phyloP scores from a whole-genome alignment of 2,329 filamentous ascomycete genomes.

The Beauveria sp. region DNA sequence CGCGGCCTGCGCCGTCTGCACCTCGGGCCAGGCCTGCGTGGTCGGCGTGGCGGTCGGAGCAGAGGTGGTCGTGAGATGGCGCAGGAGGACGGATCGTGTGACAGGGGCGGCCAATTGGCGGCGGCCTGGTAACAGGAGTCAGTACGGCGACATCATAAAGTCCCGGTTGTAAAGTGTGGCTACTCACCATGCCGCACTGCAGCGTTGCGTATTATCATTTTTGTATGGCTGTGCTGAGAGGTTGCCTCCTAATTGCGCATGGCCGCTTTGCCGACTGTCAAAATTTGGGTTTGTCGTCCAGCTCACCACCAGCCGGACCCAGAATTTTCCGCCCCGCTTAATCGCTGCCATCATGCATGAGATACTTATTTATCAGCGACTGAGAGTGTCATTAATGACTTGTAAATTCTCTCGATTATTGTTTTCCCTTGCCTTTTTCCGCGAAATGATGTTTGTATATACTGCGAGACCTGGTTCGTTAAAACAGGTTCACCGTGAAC shows the following conservation, averaged over 20 bases:
- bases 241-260: not conserved
- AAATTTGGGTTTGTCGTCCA: slow-evolving; percentile 9
- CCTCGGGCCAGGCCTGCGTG: slow-evolving; percentile 17
- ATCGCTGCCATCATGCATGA: not conserved
- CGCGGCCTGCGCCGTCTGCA: slow-evolving; percentile 13
- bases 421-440: no score
- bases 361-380: no score
- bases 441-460: no score
- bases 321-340: slow-evolving; percentile 14
- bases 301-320: slow-evolving; percentile 3
- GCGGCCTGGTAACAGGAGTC: slow-evolving; percentile 35
- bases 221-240: slow-evolving; percentile 12
- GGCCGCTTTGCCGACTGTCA: not conserved
- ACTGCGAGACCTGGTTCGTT: no score
- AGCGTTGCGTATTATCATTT: slow-evolving; percentile 51
- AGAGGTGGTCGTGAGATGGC: slow-evolving; percentile 26
- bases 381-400: no score
- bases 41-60: slow-evolving; percentile 13
- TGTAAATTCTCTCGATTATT: no score
- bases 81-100: slow-evolving; percentile 24
- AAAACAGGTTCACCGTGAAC: no score
- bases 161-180: not conserved
- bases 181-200: slow-evolving; percentile 46
- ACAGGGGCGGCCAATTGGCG: slow-evolving; percentile 41
- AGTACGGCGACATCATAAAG: slow-evolving; percentile 6